Evolutionary conservation across 306 rosid species (phyloP), one percentile per base, ranked within the genome.

Genomic region (Quercus aquifolioides): DNA sequence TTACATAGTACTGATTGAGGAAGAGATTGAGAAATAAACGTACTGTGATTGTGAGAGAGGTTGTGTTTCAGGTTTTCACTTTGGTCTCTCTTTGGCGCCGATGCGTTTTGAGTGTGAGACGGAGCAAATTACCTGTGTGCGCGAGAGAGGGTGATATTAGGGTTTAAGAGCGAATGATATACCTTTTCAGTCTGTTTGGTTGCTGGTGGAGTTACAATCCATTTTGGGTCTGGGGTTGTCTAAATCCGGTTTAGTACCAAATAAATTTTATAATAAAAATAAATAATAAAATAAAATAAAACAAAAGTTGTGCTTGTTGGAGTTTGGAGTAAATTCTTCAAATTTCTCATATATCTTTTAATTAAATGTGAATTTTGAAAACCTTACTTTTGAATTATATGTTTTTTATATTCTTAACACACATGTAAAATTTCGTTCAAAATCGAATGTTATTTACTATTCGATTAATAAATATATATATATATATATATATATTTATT

Each of bases 371-470:
- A 38, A 38, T 38, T 38, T 38, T 7, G 0, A 38, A 38, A 6
- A 38, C 0, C 0, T 4, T 4, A 31, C 3, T 28, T 0, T 7
- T 7, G 11, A 0, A 41, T 41, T 41, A 0, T 0, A 2, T 8
- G 1, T 41, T 41, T 41, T 41, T 41, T 41, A 41, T 41, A 0
- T 41, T 41, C 0, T 41, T 41, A 38, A 38, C 0, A 41, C 0
- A 35, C 2, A 35, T 6, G 11, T 38, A 38, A 38, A 8, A 8
- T 41, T 8, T 41, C 3, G 11, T 41, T 41, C 46, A 41, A 41
- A 35, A 41, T 41, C 0, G 0, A 0, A 41, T 41, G 3, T 41
- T 41, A 41, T 41, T 41, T 41, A 7, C 1, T 41, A 41, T 41
- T 41, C 1, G 3, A 41, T 41, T 41, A 41, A 8, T 41, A 41